Percentiles rank a stretch among this genome's conserved stretches.
Conservation (phyloP, 331 rosid genomes). For the Acacia pycnantha region DNA sequence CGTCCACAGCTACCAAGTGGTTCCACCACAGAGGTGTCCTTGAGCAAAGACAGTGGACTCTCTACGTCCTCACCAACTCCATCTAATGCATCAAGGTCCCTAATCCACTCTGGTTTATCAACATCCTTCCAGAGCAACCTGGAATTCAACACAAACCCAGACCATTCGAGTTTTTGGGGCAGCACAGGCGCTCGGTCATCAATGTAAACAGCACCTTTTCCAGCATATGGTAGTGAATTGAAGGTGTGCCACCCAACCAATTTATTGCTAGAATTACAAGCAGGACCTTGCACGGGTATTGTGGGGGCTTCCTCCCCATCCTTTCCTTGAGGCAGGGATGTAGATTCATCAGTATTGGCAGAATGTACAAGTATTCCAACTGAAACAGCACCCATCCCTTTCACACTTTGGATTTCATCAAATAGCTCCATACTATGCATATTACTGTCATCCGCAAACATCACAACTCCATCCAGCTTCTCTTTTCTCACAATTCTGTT, state of each 20-base stretch:
- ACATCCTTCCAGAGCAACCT: constrained; percentile 76
- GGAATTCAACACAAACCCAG: constrained; percentile 95
- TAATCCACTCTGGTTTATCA: constrained; percentile 85
- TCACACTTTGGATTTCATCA: constrained; percentile 83
- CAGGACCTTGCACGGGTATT: constrained; percentile 92
- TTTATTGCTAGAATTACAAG: constrained; percentile 82
- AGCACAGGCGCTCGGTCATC: constrained; percentile 85
- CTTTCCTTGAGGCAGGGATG: constrained; percentile 32
- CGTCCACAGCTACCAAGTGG: constrained; percentile 98
- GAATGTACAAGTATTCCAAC: constrained; percentile 89
- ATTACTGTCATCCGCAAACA: constrained; percentile 98
- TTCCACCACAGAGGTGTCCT: constrained; percentile 74
- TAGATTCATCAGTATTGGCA: constrained; percentile 33
- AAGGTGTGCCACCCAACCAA: constrained; percentile 98
- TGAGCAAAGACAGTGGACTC: constrained; percentile 79
- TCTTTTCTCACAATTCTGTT: constrained; percentile 76
- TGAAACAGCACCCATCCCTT: constrained; percentile 92
- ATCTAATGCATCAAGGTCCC: constrained; percentile 61
- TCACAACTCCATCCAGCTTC: constrained; percentile 88
- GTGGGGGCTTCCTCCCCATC: constrained; percentile 49
- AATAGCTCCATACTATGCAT: constrained; percentile 96
- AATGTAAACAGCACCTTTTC: constrained; percentile 70
- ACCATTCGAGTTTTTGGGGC: constrained; percentile 89
- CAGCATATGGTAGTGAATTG: constrained; percentile 62
- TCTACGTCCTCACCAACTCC: constrained; percentile 58